These are phyloP conservation scores for Leccinum angustisporum DNA, from an alignment of 1,284 basidiomycete genomes.

Conservation along the genomic window DNA sequence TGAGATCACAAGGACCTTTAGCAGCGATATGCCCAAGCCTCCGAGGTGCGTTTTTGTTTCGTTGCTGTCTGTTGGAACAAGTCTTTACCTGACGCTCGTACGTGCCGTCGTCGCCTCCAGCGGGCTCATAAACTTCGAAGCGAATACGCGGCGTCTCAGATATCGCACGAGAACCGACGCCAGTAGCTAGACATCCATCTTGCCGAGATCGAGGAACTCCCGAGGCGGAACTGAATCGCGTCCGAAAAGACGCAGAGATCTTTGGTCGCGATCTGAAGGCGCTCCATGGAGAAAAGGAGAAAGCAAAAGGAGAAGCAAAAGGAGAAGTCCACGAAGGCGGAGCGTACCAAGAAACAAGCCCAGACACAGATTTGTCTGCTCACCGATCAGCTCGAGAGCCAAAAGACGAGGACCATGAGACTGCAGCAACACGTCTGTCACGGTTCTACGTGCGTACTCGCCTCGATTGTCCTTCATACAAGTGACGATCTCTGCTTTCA, in stretches of 20 bases:
- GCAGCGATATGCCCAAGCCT: slow-evolving; percentile 57
- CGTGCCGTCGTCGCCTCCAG: slow-evolving; percentile 37
- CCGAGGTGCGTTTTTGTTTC: slow-evolving; percentile 50
- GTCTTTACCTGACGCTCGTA: slow-evolving; percentile 3
- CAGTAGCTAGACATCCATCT: slow-evolving; percentile 70
- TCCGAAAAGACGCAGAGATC: slow-evolving; percentile 69
- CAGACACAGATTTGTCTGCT: slow-evolving; percentile 64
- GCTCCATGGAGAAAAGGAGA: slow-evolving; percentile 65
- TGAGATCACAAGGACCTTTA: slow-evolving; percentile 55
- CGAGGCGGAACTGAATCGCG: slow-evolving; percentile 68
- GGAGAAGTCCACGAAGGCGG: slow-evolving; percentile 51
- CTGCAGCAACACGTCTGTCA: slow-evolving; percentile 55
- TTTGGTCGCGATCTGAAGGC: slow-evolving; percentile 73
- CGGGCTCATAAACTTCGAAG: slow-evolving; percentile 60
- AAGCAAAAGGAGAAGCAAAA: slow-evolving; percentile 53
- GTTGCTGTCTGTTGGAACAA: background rate
- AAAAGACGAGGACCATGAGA: slow-evolving; percentile 47
- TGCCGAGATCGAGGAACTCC: slow-evolving; percentile 72
- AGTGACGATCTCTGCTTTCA: background rate
- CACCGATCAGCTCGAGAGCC: slow-evolving; percentile 53
- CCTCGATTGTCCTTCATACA: background rate
- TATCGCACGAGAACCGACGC: slow-evolving; percentile 68
- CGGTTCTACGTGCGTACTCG: slow-evolving; percentile 43
- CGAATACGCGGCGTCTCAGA: slow-evolving; percentile 58
- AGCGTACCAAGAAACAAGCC: slow-evolving; percentile 63